Base-by-base conservation (phyloP, 352 stramenopile genomes). In the Pythium phragmiticola region DNA sequence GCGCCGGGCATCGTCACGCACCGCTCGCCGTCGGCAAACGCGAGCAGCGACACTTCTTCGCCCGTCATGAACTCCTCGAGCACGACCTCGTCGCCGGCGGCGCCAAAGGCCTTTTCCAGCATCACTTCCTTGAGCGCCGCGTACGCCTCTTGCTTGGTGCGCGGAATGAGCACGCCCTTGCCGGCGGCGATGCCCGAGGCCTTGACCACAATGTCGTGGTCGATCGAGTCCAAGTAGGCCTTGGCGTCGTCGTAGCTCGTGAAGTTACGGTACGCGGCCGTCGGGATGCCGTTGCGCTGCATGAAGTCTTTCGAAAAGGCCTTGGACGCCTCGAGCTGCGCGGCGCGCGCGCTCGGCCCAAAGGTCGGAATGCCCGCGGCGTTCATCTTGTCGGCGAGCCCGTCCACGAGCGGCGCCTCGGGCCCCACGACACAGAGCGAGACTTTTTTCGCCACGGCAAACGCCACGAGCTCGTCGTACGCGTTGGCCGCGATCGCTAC, bases 241-340 rank as follows among this genome's bases (percentile, higher is more conserved):
- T 88, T 87, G 23, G 95, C 96, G 23, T 88, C 78, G 6, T 94
- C 82, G 62, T 94, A 94, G 57, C 97, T 83, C 0, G 88, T 98
- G 72, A 99, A 99, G 64, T 92, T 99, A 52, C 87, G 73, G 83
- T 99, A 99, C 57, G 90, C 89, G 19, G 98, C 98, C 36, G 98
- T 99, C 2, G 92, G 97, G 57, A 99, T 99, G 65, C 78, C 74
- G 80, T 99, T 95, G 63, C 97, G 85, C 69, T 95, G 82, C 88
- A 99, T 98, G 64, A 99, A 99, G 68, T 99, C 96, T 86, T 99
- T 99, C 65, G 89, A 95, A 72, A 98, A 98, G 6, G 97, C 94
- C 88, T 99, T 99, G 60, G 94, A 99, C 30, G 95, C 97, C 82
- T 99, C 98, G 43, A 99, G 81, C 62, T 96, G 87, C 2, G 98